Conservation (phyloP, 352 stramenopile genomes). For the Globisporangium spiculum region DNA sequence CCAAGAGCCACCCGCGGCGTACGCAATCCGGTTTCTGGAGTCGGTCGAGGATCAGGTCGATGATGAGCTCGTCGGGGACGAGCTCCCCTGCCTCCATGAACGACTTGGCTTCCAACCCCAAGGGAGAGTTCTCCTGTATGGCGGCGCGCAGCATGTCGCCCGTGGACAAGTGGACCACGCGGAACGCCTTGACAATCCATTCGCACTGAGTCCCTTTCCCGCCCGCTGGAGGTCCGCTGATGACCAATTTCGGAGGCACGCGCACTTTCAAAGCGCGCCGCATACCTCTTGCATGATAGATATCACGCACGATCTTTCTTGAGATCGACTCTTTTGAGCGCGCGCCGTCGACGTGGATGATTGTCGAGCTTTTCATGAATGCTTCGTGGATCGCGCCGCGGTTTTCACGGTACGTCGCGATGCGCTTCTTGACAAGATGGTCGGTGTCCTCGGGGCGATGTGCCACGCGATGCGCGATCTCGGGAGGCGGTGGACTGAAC, state of each 20-base stretch:
- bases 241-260: conserved; percentile 78
- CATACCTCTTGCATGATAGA: conserved; percentile 49
- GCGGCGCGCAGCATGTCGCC: conserved; percentile 93
- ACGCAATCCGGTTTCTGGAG: conserved; percentile 68
- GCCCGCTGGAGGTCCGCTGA: conserved; percentile 89
- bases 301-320: conserved; percentile 39
- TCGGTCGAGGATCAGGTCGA: conserved; percentile 90
- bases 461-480: conserved; percentile 46
- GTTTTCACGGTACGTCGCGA: conserved; percentile 81
- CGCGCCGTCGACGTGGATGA: conserved; percentile 71
- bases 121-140: conserved; percentile 58
- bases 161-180: conserved; percentile 93
- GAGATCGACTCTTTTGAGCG: conserved; percentile 40
- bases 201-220: conserved; percentile 98
- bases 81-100: conserved; percentile 92
- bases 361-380: conserved; percentile 65
- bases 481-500: conserved; percentile 55
- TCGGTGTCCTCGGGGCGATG: conserved; percentile 84
- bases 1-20: conserved; percentile 86
- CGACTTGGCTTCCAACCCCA: conserved; percentile 81
- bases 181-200: conserved; percentile 84
- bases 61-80: conserved; percentile 94
- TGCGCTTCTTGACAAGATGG: conserved; percentile 71
- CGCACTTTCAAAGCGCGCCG: conserved; percentile 39
- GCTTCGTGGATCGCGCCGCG: conserved; percentile 69